A percentile compares a stretch with the other conserved stretches of the same genome.
Evolutionary conservation across 139 green algal species (phyloP).

Genomic region (Asterochloris sp.): DNA sequence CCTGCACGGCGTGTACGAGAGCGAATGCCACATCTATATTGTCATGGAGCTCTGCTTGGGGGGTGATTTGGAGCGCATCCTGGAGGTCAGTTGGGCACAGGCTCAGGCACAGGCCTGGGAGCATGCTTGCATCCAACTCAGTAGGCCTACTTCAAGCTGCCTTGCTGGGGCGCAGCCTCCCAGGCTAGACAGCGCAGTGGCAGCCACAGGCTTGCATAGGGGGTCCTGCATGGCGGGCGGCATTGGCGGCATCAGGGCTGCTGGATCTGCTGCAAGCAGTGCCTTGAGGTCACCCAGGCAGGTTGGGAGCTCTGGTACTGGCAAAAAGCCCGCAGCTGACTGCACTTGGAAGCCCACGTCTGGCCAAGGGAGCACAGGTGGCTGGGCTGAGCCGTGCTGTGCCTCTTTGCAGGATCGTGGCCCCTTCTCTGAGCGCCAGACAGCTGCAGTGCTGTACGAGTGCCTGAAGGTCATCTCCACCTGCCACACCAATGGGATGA

Average conservation of each 20-base stretch:
- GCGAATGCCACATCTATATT: slow-evolving; percentile 60
- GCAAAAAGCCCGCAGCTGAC: no score
- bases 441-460: slow-evolving; percentile 40
- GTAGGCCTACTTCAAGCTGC: no score
- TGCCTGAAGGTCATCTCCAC: slow-evolving; percentile 49
- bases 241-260: neutral
- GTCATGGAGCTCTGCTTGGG: slow-evolving; percentile 82
- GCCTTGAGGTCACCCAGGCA: no score
- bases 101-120: neutral
- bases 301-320: no score
- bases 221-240: neutral
- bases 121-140: no score
- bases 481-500: slow-evolving; percentile 48
- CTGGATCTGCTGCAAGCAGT: neutral
- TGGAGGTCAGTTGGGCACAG: slow-evolving; percentile 1
- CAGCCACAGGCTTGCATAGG: no score
- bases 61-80: slow-evolving; percentile 6
- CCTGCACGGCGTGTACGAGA: slow-evolving; percentile 74
- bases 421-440: slow-evolving; percentile 37
- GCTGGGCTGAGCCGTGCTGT: neutral
- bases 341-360: no score
- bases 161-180: no score
- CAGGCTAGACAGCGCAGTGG: no score
- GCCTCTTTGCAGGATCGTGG: slow-evolving; percentile 11
- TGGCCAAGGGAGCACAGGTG: no score